Evolutionary conservation across 2,329 filamentous ascomycete genomes (phyloP), one percentile per base, ranked within the genome.

Genomic region (Neodidymelliopsis sp.): DNA sequence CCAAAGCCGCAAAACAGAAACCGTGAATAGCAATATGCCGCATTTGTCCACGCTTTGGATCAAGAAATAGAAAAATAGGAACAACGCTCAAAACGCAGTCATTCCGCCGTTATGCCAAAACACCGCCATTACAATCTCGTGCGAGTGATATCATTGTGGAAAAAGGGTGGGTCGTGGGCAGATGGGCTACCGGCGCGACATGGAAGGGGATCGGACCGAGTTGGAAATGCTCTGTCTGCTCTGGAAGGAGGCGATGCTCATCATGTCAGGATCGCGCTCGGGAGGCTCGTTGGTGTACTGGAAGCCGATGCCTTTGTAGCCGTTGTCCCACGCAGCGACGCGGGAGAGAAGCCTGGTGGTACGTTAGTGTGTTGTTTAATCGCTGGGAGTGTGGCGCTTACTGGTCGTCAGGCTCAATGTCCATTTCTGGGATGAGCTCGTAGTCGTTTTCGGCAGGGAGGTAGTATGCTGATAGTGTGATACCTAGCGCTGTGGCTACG

Each of bases 391-490:
- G 43, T 44, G 23, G 16, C 3, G 53, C 68, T 61, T 63, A 72
- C 69, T 63, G 63, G 51, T 72, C 68, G 42, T 70, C 68, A 49
- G 68, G 65, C 43, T 66, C 62, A 27, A 63, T 40, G 31, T 60
- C 49, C 37, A 59, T 50, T 31, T 71, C 64, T 22, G 78, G 84
- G 67, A 86, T 90, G 54, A 90, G 82, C 70, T 96, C 90, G 75
- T 96, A 97, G 46, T 90, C 92, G 64, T 89, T 90, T 70, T 97
- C 92, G 0, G 85, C 82, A 1, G 90, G 88, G 31, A 96, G 77
- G 16, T 88, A 73, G 50, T 85, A 84, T 4, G 87, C 88, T 2
- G 89, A 88, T 9, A 84, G 74, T 1, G 82, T 77, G 43, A 97
- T 77, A 10, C 82, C 84, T 11, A 78, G 66, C 0, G 77, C 78